Base-by-base conservation (phyloP, 306 rosid genomes). In the Crotalaria pallida region DNA sequence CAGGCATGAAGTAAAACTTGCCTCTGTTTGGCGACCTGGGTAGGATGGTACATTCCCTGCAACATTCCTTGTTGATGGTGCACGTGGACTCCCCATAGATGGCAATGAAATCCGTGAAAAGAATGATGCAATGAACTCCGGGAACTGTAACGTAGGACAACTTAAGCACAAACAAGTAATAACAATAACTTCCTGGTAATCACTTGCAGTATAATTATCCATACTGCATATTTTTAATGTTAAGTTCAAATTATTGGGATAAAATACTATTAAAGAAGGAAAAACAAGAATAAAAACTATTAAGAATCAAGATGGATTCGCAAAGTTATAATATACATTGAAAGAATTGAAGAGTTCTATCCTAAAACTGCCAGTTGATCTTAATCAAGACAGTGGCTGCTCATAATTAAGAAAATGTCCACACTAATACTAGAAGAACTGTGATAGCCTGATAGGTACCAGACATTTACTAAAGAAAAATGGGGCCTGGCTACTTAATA, bases 41-140 rank as follows among this genome's bases (percentile, higher is more conserved):
- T 77, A 79, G 65, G 91, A 79, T 66, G 92, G 87, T 68, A 73
- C 47, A 62, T 74, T 84, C 71, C 89, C 85, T 19, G 58, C 73
- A 70, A 76, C 81, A 73, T 81, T 80, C 83, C 96, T 84, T 7
- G 81, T 31, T 31, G 96, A 84, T 55, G 96, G 64, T 72, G 87
- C 74, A 19, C 80, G 87, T 7, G 83, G 86, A 84, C 80, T 86
- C 64, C 95, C 87, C 58, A 40, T 69, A 33, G 96, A 84, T 77
- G 92, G 99, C 86, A 87, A 84, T 29, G 92, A 77, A 77, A 89
- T 56, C 55, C 91, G 80, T 4, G 92, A 83, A 82, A 95, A 91
- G 47, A 83, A 80, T 38, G 97, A 87, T 19, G 87, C 12, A 69
- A 95, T 49, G 16, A 87, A 72, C 80, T 82, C 90, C 7, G 99